These are phyloP conservation scores for Diaporthe sp. DNA, from an alignment of 2,329 filamentous ascomycete species.

Conservation along the genomic window DNA sequence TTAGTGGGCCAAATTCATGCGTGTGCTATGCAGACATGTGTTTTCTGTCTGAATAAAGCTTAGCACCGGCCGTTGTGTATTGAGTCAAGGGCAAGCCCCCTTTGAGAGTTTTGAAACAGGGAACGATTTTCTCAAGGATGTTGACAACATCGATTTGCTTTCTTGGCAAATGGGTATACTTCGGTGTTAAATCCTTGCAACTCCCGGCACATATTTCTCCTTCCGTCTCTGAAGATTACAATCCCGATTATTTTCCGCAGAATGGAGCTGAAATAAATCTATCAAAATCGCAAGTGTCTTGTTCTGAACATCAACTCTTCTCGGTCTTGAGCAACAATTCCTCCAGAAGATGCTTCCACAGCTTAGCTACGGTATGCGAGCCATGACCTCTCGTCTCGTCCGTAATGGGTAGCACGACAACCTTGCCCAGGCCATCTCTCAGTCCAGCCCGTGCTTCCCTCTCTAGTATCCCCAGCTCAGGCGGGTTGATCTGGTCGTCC, in stretches of 20 bases:
- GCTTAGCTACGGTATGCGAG: conserved; percentile 40
- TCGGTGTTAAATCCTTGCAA: neutral
- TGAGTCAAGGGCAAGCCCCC: neutral
- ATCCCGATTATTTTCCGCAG: neutral
- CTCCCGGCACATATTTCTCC: neutral
- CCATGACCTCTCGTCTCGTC: conserved; percentile 40
- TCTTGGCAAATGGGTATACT: neutral
- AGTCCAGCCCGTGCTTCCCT: conserved; percentile 10
- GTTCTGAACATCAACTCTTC: neutral
- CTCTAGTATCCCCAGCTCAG: conserved; percentile 45
- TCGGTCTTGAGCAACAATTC: conserved; percentile 27
- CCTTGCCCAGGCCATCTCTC: conserved; percentile 35
- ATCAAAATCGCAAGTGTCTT: neutral
- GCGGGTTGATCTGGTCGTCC: conserved; percentile 47
- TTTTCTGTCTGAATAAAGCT: conserved; percentile 11
- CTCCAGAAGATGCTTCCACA: conserved; percentile 38
- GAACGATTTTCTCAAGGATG: conserved; percentile 12
- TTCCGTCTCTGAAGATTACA: too few relatives aligned
- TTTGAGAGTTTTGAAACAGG: conserved; percentile 1
- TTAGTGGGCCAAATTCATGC: neutral
- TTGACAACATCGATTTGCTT: neutral
- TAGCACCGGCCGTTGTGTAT: neutral
- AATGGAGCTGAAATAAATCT: neutral
- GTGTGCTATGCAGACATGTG: conserved; percentile 3
- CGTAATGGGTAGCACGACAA: conserved; percentile 40